Percentiles rank a stretch among this genome's conserved stretches.
Conservation (phyloP, 257 asterid species). For the Fraxinus excelsior region DNA sequence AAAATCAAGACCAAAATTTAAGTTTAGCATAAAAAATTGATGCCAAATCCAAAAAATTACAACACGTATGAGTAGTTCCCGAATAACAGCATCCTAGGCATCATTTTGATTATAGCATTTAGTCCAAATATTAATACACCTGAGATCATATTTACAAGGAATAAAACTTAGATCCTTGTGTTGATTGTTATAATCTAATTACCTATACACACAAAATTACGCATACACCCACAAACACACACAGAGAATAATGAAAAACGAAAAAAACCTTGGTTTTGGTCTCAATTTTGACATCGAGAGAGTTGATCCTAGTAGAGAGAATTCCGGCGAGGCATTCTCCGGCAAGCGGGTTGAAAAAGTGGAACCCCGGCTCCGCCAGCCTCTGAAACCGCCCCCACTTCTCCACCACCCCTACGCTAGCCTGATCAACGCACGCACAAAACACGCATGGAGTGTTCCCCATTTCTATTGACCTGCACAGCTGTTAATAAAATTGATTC, state of each 20-base stretch:
- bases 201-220: not conserved
- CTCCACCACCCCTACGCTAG: slow-evolving; percentile 84
- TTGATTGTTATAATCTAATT: not conserved
- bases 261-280: slow-evolving; percentile 84
- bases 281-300: slow-evolving; percentile 95
- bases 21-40: not conserved
- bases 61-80: not conserved
- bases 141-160: not conserved
- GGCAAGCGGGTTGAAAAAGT: slow-evolving; percentile 67
- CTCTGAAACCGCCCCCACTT: slow-evolving; percentile 85
- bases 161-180: not conserved
- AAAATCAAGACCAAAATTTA: not conserved
- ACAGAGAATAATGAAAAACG: not conserved
- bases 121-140: not conserved
- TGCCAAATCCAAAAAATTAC: not conserved
- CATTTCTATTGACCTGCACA: slow-evolving; percentile 35
- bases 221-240: not conserved
- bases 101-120: not conserved
- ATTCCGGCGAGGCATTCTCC: slow-evolving; percentile 83
- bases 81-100: not conserved
- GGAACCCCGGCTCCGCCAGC: slow-evolving; percentile 81
- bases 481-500: not conserved
- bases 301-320: slow-evolving; percentile 79
- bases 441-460: slow-evolving; percentile 57
- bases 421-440: slow-evolving; percentile 83